A percentile compares a stretch with the other conserved stretches of the same genome.
These are phyloP conservation scores for Tetracladium maxilliforme DNA, from an alignment of 2,329 filamentous ascomycete species.

Conservation along the genomic window DNA sequence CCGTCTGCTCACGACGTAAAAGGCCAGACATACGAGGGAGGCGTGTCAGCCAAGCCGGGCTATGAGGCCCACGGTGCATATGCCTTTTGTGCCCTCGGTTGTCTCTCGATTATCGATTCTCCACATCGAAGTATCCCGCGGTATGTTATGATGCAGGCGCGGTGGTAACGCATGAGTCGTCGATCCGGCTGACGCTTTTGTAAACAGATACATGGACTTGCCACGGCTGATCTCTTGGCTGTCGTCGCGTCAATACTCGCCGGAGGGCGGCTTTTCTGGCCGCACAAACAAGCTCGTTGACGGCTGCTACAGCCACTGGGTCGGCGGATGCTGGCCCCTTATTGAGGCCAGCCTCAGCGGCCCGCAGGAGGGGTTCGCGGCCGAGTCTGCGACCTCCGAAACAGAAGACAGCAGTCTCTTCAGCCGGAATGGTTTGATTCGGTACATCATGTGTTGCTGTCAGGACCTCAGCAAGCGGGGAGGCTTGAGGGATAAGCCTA, in stretches of 20 bases:
- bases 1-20: conserved; percentile 1
- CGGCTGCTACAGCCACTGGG: conserved; percentile 97
- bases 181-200: conserved; percentile 6
- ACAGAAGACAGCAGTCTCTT: conserved; percentile 48
- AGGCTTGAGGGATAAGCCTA: conserved; percentile 85
- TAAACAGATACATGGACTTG: conserved; percentile 57
- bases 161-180: no score
- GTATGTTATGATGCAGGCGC: conserved; percentile 28
- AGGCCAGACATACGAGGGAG: conserved; percentile 92
- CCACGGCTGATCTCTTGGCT: conserved; percentile 73
- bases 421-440: conserved; percentile 69
- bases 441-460: conserved; percentile 83
- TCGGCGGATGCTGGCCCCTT: conserved; percentile 86
- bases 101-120: conserved; percentile 70
- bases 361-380: conserved; percentile 15
- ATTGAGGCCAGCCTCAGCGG: conserved; percentile 64
- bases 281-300: conserved; percentile 97
- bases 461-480: conserved; percentile 59
- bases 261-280: conserved; percentile 85
- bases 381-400: conserved; percentile 6
- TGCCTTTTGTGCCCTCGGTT: conserved; percentile 85
- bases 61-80: conserved; percentile 94
- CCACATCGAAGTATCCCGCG: conserved; percentile 60
- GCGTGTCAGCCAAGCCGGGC: conserved; percentile 72
- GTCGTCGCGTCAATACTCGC: conserved; percentile 74